Base-by-base conservation (phyloP, 306 rosid species). In the Prunus salicina region DNA sequence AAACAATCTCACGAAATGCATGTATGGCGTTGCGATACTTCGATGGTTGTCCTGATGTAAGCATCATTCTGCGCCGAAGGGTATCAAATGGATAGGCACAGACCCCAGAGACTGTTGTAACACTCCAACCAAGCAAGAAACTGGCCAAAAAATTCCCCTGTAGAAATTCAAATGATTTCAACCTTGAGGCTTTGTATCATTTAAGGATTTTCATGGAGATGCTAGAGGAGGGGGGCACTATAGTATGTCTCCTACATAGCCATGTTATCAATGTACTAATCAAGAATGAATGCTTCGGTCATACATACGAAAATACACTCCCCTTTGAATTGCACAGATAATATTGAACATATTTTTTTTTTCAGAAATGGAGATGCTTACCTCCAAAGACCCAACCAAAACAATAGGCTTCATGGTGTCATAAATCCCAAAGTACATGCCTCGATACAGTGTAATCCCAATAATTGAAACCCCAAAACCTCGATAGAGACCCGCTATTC, bases 21-120 rank as follows among this genome's bases (percentile, higher is more conserved):
- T 95, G 99, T 67, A 87, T 30, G 46, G 86, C 73, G 61, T 82
- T 92, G 20, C 71, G 74, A 78, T 95, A 92, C 85, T 95, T 95
- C 22, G 63, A 45, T 12, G 90, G 80, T 72, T 89, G 96, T 82
- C 99, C 99, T 22, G 97, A 92, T 47, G 97, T 95, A 58, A 95
- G 83, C 97, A 92, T 95, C 99, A 95, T 92, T 78, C 99, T 90
- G 56, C 99, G 83, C 13, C 97, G 88, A 70, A 90, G 41, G 15
- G 99, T 91, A 86, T 95, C 99, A 19, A 95, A 95, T 34, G 97
- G 99, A 78, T 95, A 92, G 56, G 97, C 97, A 77, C 97, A 95
- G 67, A 95, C 80, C 76, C 97, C 99, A 2, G 97, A 85, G 68
- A 78, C 78, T 1, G 93, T 83, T 50, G 97, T 95, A 74, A 95